A percentile compares a stretch with the other conserved stretches of the same genome.
Evolutionary conservation across 2,329 filamentous ascomycete species (phyloP).

Genomic region (Magnaporthiopsis incrustans): DNA sequence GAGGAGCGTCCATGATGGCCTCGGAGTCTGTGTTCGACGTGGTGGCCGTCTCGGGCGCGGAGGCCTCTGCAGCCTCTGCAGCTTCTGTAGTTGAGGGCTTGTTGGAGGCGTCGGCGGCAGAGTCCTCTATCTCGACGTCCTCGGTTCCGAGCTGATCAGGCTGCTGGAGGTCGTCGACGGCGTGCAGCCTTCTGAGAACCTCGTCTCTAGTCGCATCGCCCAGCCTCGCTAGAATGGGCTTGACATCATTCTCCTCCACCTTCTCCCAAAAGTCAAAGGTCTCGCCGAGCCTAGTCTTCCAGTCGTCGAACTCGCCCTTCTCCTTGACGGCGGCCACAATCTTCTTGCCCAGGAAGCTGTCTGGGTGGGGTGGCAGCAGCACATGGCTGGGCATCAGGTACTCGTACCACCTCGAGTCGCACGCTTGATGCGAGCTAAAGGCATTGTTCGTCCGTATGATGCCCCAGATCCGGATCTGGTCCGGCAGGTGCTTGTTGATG

Average conservation of each 20-base stretch:
- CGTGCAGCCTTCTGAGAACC: slow-evolving; percentile 55
- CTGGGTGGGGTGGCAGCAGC: slow-evolving; percentile 84
- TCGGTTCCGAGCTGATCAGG: slow-evolving; percentile 7
- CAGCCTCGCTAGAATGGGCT: slow-evolving; percentile 56
- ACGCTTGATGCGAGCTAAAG: slow-evolving; percentile 92
- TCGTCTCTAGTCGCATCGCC: slow-evolving; percentile 55
- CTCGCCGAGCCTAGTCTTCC: slow-evolving; percentile 63
- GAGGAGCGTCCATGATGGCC: not conserved
- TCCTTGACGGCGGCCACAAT: slow-evolving; percentile 71
- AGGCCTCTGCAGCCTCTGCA: not conserved
- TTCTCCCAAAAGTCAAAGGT: slow-evolving; percentile 75
- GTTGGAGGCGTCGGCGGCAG: not conserved
- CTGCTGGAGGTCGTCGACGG: slow-evolving; percentile 20
- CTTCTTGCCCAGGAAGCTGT: slow-evolving; percentile 76
- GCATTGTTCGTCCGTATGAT: slow-evolving; percentile 81
- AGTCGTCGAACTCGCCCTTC: slow-evolving; percentile 61
- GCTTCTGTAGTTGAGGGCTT: not conserved
- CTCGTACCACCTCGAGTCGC: slow-evolving; percentile 94
- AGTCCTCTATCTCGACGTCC: not conserved
- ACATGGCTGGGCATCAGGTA: slow-evolving; percentile 92
- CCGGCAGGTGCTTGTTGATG: slow-evolving; percentile 78
- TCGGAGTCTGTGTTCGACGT: not conserved
- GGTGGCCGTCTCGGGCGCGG: not conserved
- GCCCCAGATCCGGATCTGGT: slow-evolving; percentile 93
- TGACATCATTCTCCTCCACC: slow-evolving; percentile 72